Evolutionary conservation across 257 asterid genomes (phyloP), one percentile per base, ranked within the genome.

Genomic region (Solanum habrochaites): DNA sequence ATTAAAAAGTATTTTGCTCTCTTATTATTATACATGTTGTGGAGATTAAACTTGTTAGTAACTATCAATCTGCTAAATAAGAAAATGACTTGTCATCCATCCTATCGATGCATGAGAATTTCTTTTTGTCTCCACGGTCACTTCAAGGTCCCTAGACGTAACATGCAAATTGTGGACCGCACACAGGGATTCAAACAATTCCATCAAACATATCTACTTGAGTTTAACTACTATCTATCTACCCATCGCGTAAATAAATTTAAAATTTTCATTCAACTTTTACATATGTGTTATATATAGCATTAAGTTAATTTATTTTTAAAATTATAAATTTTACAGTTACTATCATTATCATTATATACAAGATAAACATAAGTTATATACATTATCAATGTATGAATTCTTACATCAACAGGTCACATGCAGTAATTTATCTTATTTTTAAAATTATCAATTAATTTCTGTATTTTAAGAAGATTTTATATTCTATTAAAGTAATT

Each of bases 11-110:
- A 47, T 9, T 45, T 45, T 45, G 3, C 25, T 27, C 42, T 45
- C 40, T 14, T 15, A 45, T 14, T 45, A 31, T 18, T 56, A 56
- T 47, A 80, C 23, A 29, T 80, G 43, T 80, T 18, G 15, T 47
- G 29, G 11, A 80, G 39, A 80, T 16, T 47, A 80, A 80, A 45
- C 7, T 27, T 80, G 29, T 80, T 80, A 8, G 43, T 4, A 78
- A 16, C 15, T 18, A 47, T 80, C 66, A 85, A 89, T 88, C 70
- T 67, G 58, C 64, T 80, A 18, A 80, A 29, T 29, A 58, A 40
- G 93, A 94, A 56, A 91, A 90, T 83, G 93, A 93, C 91, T 85
- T 77, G 66, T 31, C 64, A 6, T 87, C 87, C 89, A 84, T 85
- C 89, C 86, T 74, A 75, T 78, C 66, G 64, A 88, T 83, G 87